phyloP scores from a whole-genome alignment of 2,329 filamentous ascomycete genomes.

The Zymoseptoria pseudotritici region DNA sequence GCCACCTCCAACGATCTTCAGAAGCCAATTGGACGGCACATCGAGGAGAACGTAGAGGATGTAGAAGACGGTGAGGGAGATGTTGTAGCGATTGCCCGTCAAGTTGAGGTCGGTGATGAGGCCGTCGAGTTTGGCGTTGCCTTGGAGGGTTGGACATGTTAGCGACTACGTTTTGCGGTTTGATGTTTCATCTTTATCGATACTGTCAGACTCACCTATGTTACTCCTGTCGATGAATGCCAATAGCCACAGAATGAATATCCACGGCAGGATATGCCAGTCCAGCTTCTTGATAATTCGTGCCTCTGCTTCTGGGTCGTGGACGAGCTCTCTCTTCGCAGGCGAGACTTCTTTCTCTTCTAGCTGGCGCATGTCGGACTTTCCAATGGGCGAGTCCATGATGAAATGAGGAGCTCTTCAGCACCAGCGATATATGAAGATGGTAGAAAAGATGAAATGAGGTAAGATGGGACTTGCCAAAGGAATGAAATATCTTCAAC shows the following conservation, averaged over 20 bases:
- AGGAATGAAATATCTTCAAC: background rate
- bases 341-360: constrained; percentile 7
- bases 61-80: constrained; percentile 40
- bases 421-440: background rate
- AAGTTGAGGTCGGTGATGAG: constrained; percentile 34
- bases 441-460: background rate
- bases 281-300: constrained; percentile 38
- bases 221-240: constrained; percentile 40
- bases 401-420: background rate
- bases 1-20: constrained; percentile 35
- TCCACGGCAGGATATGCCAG: constrained; percentile 38
- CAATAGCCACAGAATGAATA: constrained; percentile 41
- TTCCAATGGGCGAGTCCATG: background rate
- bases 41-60: constrained; percentile 38
- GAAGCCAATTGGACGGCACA: constrained; percentile 35
- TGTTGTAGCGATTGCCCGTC: constrained; percentile 36
- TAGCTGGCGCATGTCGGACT: constrained; percentile 3
- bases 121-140: constrained; percentile 39
- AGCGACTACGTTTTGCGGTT: background rate
- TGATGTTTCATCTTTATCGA: no score
- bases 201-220: constrained; percentile 13
- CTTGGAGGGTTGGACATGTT: constrained; percentile 15
- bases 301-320: constrained; percentile 4
- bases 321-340: background rate
- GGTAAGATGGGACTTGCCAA: background rate